Evolutionary conservation across 768 basidiomycete genomes (phyloP).

Genomic region (Leucogyrophana mollusca): DNA sequence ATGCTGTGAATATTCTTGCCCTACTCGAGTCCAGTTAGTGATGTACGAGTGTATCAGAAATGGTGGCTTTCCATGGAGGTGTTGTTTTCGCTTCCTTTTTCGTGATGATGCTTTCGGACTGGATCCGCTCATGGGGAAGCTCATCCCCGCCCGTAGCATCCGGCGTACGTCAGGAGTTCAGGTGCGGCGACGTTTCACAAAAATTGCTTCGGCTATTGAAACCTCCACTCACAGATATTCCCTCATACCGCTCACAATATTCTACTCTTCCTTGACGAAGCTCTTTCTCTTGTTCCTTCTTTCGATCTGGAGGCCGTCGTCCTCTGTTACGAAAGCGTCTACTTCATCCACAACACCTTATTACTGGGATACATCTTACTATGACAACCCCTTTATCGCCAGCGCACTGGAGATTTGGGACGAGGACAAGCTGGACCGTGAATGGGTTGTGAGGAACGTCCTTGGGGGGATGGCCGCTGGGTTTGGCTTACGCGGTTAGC

Average conservation of each 20-base stretch:
- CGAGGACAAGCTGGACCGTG: constrained; percentile 73
- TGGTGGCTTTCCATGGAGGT: constrained; percentile 69
- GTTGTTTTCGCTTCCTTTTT: constrained; percentile 57
- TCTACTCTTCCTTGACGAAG: constrained; percentile 85
- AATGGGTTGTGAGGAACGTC: constrained; percentile 82
- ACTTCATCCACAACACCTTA: constrained; percentile 16
- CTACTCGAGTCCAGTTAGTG: constrained; percentile 9
- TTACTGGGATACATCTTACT: constrained; percentile 21
- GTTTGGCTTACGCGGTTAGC: constrained; percentile 76
- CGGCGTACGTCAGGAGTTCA: constrained; percentile 62
- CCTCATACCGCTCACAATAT: constrained; percentile 71
- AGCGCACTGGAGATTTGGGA: constrained; percentile 57
- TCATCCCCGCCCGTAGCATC: constrained; percentile 28
- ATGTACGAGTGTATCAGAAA: constrained; percentile 46
- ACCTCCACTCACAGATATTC: constrained; percentile 49
- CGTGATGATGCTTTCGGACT: constrained; percentile 43
- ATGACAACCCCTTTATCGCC: constrained; percentile 34
- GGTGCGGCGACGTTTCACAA: constrained; percentile 31
- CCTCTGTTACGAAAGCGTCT: constrained; percentile 15
- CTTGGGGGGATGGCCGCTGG: constrained; percentile 86
- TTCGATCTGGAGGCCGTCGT: constrained; percentile 71
- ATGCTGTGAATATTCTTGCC: no score
- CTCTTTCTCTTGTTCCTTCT: constrained; percentile 80
- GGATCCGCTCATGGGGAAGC: constrained; percentile 28
- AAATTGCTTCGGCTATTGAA: constrained; percentile 2